Evolutionary conservation across 2,329 filamentous ascomycete species (phyloP), one percentile per base, ranked within the genome.

Genomic region (Dothidotthia symphoricarpi): DNA sequence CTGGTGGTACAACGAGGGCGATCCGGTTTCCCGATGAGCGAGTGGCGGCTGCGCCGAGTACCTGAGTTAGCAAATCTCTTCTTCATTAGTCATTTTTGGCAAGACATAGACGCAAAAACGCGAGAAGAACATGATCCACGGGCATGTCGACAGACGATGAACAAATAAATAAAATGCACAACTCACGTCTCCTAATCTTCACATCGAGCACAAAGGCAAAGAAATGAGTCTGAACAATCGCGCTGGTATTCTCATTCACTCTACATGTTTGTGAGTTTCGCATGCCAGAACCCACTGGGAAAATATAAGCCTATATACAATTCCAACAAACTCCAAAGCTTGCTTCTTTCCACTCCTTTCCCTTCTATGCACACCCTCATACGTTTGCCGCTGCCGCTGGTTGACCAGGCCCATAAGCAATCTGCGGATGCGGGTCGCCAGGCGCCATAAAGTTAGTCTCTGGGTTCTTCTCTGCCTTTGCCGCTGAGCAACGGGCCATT

Each of bases 401-500:
- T 31, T 51, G 47, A 24, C 45, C 41, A 19, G 62, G 60, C 15
- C 70, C 70, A 42, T 73, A 72, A 2, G 48, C 54, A 11, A 70
- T 64, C 50, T 71, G 69, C 27, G 69, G 55, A 32, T 69, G 44
- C 19, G 64, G 64, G 37, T 68, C 65, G 17, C 73, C 72, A 13
- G 72, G 70, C 35, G 73, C 73, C 70, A 75, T 70, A 58, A 75
- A 75, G 58, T 75, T 75, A 19, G 70, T 75, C 41, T 69, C 50
- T 16, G 72, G 64, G 53, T 74, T 71, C 57, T 73, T 73, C 33
- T 68, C 60, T 28, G 85, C 86, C 79, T 96, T 97, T 53, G 90
- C 86, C 36, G 88, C 91, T 33, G 89, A 95, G 77, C 89, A 96
- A 65, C 93, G 86, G 44, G 93, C 93, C 93, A 98, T 98, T 41